Conservation (phyloP, 331 rosid species). For the Arachis monticola region DNA sequence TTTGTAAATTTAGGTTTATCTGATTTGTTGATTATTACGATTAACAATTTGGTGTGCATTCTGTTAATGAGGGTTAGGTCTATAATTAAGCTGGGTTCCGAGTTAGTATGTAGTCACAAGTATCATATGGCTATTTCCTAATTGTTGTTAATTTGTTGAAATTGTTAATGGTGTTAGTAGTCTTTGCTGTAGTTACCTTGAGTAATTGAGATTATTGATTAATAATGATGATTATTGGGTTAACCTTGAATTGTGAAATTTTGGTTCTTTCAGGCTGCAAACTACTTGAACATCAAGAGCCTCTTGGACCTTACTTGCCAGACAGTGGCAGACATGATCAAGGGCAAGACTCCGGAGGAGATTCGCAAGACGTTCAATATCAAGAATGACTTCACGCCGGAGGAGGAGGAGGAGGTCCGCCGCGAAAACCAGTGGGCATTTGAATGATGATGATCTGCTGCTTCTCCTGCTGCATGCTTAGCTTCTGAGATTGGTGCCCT, state of each 20-base stretch:
- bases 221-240: not conserved
- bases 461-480: not conserved
- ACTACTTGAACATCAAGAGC: slow-evolving; percentile 5
- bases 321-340: slow-evolving; percentile 1
- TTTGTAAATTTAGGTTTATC: too few relatives aligned
- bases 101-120: too few relatives aligned
- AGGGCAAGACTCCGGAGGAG: slow-evolving; percentile 1
- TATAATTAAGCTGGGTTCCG: not conserved
- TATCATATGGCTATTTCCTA: too few relatives aligned
- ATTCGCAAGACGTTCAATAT: not conserved
- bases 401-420: slow-evolving; percentile 6
- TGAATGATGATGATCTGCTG: not conserved
- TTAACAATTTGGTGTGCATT: not conserved
- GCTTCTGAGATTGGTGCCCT: not conserved
- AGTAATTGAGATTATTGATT: too few relatives aligned
- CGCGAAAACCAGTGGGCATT: not conserved
- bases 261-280: not conserved
- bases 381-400: not conserved
- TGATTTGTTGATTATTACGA: not conserved
- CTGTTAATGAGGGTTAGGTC: too few relatives aligned
- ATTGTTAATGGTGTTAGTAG: not conserved
- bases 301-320: slow-evolving; percentile 1
- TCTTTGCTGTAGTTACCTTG: not conserved
- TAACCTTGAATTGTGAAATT: not conserved
- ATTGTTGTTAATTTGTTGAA: not conserved